Base-by-base conservation (phyloP, 441 rosid genomes). In the Pelargonium myrrhifolium region DNA sequence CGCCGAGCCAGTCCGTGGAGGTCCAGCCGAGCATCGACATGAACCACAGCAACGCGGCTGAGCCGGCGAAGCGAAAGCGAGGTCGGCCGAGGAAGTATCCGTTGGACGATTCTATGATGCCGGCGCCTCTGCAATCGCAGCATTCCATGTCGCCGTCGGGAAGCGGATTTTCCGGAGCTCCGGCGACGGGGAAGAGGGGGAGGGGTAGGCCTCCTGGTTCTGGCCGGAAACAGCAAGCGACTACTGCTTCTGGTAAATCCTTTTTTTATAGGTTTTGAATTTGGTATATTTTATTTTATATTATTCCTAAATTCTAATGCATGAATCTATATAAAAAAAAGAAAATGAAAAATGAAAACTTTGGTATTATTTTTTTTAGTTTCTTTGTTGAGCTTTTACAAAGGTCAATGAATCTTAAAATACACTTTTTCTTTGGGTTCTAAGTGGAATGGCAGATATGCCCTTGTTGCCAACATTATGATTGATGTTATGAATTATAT, bases 161-260 rank as follows among this genome's bases (percentile, higher is more conserved):
- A 2, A 37, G 68, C 21, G 56, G 26, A 22, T 58, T 22, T 17
- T 51, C 63, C 22, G 59, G 8, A 4, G 20, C 68, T 0, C 60
- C 68, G 11, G 43, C 15, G 10, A 43, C 55, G 0, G 49, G 65
- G 65, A 72, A 61, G 72, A 78, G 62, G 31, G 74, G 70, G 24
- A 73, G 82, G 59, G 82, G 79, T 7, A 71, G 82, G 70, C 79
- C 82, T 9, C 79, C 73, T 8, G 82, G 79, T 64, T 78, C 77
- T 4, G 71, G 74, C 63, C 70, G 72, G 64, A 75, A 75, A 65
- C 71, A 65, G 21, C 56, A 14, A 53, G 59, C 22, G 8, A 20
- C 51, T 24, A 58, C 59, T 28, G 70, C 70, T 45, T 42, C 64
- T 31, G 79, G 79, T 75, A 73, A 53, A 18, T 53, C 21, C 59